These are phyloP conservation scores for Mycena sp. DNA, from an alignment of 1,284 basidiomycete genomes.

Conservation along the genomic window DNA sequence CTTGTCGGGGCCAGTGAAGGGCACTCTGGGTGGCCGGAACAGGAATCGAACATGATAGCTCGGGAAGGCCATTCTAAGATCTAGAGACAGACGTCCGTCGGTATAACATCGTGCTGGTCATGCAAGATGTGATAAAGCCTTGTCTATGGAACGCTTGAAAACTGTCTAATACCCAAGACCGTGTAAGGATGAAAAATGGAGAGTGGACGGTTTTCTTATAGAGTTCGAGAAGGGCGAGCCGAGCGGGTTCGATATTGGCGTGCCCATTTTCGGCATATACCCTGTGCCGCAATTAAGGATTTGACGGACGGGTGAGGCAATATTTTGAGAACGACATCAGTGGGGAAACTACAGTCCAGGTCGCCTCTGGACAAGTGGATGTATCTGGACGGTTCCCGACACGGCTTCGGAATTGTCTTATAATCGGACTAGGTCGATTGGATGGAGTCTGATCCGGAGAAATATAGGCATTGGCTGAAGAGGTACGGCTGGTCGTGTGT, in stretches of 20 bases:
- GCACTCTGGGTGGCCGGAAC: conserved; percentile 32
- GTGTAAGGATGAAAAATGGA: conserved; percentile 22
- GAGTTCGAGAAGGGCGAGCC: conserved; percentile 28
- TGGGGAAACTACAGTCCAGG: no score
- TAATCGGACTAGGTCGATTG: no score
- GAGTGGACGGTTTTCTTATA: conserved; percentile 25
- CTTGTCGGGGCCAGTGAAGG: no score
- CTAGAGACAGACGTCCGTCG: conserved; percentile 32
- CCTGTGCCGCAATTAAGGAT: not conserved
- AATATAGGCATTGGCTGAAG: not conserved
- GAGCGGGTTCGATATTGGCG: conserved; percentile 27
- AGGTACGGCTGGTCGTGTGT: not conserved
- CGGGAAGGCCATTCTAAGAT: conserved; percentile 37
- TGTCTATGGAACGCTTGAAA: conserved; percentile 31
- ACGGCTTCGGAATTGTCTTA: no score
- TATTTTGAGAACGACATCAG: not conserved
- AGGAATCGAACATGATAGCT: conserved; percentile 29
- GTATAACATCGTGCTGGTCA: conserved; percentile 25
- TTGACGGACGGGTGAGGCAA: not conserved
- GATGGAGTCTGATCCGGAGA: not conserved
- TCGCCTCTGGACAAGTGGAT: no score
- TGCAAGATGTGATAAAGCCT: conserved; percentile 26
- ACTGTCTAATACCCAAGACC: conserved; percentile 24
- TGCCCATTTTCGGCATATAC: not conserved
- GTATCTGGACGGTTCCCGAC: no score